Conservation (phyloP, 805 yeast genomes). For the Kazachstania viticola region DNA sequence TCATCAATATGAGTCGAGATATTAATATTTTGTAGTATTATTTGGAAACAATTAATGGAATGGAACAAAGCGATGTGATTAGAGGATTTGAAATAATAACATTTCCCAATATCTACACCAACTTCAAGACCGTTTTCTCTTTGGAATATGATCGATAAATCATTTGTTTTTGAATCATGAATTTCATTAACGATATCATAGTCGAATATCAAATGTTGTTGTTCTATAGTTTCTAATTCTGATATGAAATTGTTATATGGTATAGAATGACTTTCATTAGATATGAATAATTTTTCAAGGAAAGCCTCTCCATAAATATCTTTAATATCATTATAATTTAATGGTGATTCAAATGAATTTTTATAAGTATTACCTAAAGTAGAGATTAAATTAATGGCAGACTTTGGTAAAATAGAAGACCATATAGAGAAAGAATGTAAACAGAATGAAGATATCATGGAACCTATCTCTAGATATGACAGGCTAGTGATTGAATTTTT, state of each 20-base stretch:
- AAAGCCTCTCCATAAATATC: neutral
- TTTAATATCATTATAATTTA: neutral
- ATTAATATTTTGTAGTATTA: constrained; percentile 9
- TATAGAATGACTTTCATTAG: neutral
- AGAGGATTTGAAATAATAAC: constrained; percentile 10
- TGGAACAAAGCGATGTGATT: constrained; percentile 11
- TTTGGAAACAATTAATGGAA: constrained; percentile 9
- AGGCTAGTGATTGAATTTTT: constrained; percentile 6
- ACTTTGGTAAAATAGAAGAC: constrained; percentile 2
- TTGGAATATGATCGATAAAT: constrained; percentile 4
- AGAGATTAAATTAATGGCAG: constrained; percentile 2
- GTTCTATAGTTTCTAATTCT: constrained; percentile 1
- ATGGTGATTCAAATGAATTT: constrained; percentile 1
- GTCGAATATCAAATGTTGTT: constrained; percentile 1
- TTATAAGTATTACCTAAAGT: neutral
- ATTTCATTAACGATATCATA: constrained; percentile 8
- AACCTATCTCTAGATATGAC: constrained; percentile 20
- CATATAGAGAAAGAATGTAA: constrained; percentile 13
- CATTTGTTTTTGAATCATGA: constrained; percentile 5
- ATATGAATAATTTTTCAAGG: constrained; percentile 1
- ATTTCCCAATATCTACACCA: constrained; percentile 10
- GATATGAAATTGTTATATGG: constrained; percentile 1
- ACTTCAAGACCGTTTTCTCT: too few species aligned
- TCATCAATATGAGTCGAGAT: constrained; percentile 5
- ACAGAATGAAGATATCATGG: constrained; percentile 25